These are phyloP conservation scores for Schizosaccharomyces versatilis DNA, from an alignment of 1,139 yeast species.

Conservation along the genomic window DNA sequence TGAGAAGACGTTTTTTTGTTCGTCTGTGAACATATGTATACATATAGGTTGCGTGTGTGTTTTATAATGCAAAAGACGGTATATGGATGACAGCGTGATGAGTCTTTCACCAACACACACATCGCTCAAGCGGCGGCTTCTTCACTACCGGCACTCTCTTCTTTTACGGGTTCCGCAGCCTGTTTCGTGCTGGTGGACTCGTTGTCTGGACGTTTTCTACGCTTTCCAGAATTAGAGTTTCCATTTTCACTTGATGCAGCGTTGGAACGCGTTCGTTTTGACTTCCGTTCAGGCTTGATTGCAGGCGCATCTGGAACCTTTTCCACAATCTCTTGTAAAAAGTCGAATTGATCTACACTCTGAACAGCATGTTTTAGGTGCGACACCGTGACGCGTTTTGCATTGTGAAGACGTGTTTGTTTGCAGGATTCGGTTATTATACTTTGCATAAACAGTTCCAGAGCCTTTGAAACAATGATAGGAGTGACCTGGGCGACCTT, in stretches of 20 bases:
- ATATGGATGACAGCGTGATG: too few relatives aligned
- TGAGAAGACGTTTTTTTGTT: too few relatives aligned
- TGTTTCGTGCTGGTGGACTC: not conserved
- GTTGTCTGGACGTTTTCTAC: not conserved
- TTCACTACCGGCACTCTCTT: not conserved
- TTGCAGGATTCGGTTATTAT: conserved; percentile 65
- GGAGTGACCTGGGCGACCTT: conserved; percentile 98
- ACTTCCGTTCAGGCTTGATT: not conserved
- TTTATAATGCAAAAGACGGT: too few relatives aligned
- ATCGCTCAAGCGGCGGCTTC: too few relatives aligned
- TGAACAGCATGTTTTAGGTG: conserved; percentile 70
- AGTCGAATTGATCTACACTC: conserved; percentile 78
- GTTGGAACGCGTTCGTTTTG: conserved; percentile 1
- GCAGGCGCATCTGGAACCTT: not conserved
- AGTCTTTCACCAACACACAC: too few relatives aligned
- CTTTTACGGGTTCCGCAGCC: not conserved
- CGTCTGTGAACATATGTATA: too few relatives aligned
- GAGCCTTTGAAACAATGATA: conserved; percentile 70
- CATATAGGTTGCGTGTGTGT: too few relatives aligned
- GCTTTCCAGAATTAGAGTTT: not conserved
- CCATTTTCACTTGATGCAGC: not conserved
- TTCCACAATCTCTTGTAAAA: conserved; percentile 50
- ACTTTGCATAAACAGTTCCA: conserved; percentile 77
- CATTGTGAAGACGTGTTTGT: conserved; percentile 56
- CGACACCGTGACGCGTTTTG: conserved; percentile 61